These are phyloP conservation scores for Pyrus communis DNA, from an alignment of 306 rosid genomes.

Conservation along the genomic window DNA sequence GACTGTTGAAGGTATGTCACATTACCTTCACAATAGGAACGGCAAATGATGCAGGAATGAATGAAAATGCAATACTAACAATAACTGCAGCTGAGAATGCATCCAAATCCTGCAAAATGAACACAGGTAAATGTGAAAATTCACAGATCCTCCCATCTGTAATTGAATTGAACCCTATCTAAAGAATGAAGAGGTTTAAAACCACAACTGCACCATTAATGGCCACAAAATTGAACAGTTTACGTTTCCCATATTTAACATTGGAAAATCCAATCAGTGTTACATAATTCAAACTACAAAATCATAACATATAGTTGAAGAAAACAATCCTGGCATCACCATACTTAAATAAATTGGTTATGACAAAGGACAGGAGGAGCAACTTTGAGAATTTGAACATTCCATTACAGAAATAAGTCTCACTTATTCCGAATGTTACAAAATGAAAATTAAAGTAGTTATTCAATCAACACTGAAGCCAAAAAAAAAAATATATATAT, in stretches of 20 bases:
- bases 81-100: constrained; percentile 93
- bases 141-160: neutral
- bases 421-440: neutral
- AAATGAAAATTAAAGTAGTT: neutral
- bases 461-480: neutral
- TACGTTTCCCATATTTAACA: neutral
- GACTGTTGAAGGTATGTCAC: neutral
- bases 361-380: neutral
- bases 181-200: neutral
- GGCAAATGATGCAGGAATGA: constrained; percentile 94
- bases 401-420: neutral
- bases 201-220: neutral
- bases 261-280: neutral
- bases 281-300: neutral
- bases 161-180: neutral
- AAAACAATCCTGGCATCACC: neutral
- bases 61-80: constrained; percentile 82
- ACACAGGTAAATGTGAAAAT: constrained; percentile 1
- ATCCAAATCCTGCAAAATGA: constrained; percentile 76
- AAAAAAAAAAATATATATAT: neutral
- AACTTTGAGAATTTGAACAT: neutral
- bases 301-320: neutral
- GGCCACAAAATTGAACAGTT: neutral
- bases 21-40: constrained; percentile 90
- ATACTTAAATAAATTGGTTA: neutral